A percentile compares a stretch with the other conserved stretches of the same genome.
Evolutionary conservation across 2,329 filamentous ascomycete species (phyloP).

Genomic region (Botrytis byssoidea): DNA sequence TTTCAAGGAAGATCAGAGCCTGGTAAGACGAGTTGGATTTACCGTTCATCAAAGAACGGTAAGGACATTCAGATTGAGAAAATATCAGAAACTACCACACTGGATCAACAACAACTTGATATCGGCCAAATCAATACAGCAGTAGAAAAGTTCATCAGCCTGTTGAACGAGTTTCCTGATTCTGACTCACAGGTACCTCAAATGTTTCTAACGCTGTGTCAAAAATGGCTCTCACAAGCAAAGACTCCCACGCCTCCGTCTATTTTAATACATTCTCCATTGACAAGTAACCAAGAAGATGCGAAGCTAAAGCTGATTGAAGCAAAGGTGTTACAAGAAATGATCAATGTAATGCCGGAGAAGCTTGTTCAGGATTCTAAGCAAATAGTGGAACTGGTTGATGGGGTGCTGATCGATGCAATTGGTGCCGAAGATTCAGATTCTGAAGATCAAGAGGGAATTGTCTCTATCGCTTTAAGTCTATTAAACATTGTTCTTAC

Average conservation of each 20-base stretch:
- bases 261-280: slow-evolving; percentile 37
- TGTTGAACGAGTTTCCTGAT: slow-evolving; percentile 46
- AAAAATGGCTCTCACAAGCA: slow-evolving; percentile 52
- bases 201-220: slow-evolving; percentile 60
- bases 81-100: slow-evolving; percentile 19
- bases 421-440: slow-evolving; percentile 35
- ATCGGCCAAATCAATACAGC: slow-evolving; percentile 41
- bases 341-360: slow-evolving; percentile 62
- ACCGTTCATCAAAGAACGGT: slow-evolving; percentile 46
- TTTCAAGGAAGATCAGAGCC: slow-evolving; percentile 48
- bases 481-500: slow-evolving; percentile 61
- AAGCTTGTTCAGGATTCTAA: slow-evolving; percentile 62
- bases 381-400: slow-evolving; percentile 63
- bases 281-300: slow-evolving; percentile 41
- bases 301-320: slow-evolving; percentile 53
- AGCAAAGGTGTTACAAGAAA: slow-evolving; percentile 61
- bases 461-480: slow-evolving; percentile 55
- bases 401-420: slow-evolving; percentile 52
- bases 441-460: slow-evolving; percentile 47
- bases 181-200: slow-evolving; percentile 49
- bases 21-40: slow-evolving; percentile 51
- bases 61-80: slow-evolving; percentile 51
- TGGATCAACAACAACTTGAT: slow-evolving; percentile 15
- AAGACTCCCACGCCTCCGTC: slow-evolving; percentile 1
- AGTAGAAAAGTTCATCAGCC: slow-evolving; percentile 49